phyloP scores from a whole-genome alignment of 371 early-diverging fungal species.

The Conidiobolus incongruus region DNA sequence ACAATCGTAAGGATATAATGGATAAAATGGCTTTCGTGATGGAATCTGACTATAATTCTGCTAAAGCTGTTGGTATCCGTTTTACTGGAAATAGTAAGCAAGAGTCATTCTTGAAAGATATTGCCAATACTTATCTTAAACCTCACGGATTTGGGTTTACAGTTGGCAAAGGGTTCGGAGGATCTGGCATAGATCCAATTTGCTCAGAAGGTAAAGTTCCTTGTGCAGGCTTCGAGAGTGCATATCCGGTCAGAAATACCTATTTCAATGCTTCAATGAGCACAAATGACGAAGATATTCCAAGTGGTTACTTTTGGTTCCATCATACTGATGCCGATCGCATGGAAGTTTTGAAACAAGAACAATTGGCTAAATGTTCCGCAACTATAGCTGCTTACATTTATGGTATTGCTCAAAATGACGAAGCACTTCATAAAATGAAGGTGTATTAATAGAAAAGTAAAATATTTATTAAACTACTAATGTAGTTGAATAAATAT shows the following conservation, averaged over 20 bases:
- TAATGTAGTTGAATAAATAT: no score
- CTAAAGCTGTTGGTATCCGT: slow-evolving; percentile 24
- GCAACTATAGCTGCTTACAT: not conserved
- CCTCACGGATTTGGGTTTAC: no score
- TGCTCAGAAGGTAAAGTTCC: not conserved
- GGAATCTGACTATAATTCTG: slow-evolving; percentile 26
- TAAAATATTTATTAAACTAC: no score
- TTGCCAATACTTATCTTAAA: no score
- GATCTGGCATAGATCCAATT: not conserved
- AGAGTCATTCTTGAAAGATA: no score
- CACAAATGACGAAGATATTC: not conserved
- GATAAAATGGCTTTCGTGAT: slow-evolving; percentile 17
- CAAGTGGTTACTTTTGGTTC: no score
- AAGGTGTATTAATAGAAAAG: no score
- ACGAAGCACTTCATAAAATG: not conserved
- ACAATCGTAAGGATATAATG: slow-evolving; percentile 13
- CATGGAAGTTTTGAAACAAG: slow-evolving; percentile 1
- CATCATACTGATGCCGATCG: no score
- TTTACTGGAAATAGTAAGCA: slow-evolving; percentile 6
- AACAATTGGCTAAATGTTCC: not conserved
- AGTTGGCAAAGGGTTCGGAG: not conserved
- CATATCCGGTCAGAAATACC: not conserved
- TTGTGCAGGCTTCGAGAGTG: not conserved
- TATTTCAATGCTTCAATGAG: not conserved
- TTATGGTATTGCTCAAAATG: slow-evolving; percentile 1